A percentile compares a stretch with the other conserved stretches of the same genome.
phyloP scores from a whole-genome alignment of 116 monocot species.

The Posidonia oceanica region DNA sequence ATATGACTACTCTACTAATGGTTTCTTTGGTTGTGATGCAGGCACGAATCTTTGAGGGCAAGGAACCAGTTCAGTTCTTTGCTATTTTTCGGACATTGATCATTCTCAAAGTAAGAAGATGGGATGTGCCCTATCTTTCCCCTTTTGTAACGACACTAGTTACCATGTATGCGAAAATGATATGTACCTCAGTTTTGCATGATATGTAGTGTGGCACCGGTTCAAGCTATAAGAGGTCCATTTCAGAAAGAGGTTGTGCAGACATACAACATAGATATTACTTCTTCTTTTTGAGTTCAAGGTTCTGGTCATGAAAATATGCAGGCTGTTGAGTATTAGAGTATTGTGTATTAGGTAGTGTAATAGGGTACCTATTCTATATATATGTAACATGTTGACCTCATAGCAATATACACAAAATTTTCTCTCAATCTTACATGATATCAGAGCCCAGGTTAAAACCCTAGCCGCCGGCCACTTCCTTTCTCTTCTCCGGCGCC shows the following conservation, averaged over 20 bases:
- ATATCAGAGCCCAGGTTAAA: too few relatives aligned
- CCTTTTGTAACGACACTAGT: background rate
- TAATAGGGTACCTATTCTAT: too few relatives aligned
- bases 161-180: background rate
- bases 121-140: background rate
- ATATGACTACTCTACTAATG: background rate
- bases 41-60: slow-evolving; percentile 46
- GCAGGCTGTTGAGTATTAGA: too few relatives aligned
- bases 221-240: slow-evolving; percentile 23
- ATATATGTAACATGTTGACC: too few relatives aligned
- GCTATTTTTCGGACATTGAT: slow-evolving; percentile 29
- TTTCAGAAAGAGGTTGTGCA: slow-evolving; percentile 13
- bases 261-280: slow-evolving; percentile 14
- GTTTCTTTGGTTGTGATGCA: background rate
- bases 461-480: too few relatives aligned
- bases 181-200: background rate
- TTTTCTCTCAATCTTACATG: too few relatives aligned
- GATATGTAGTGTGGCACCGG: slow-evolving; percentile 36
- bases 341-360: too few relatives aligned
- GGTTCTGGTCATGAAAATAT: slow-evolving; percentile 34
- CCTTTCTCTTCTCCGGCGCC: too few relatives aligned
- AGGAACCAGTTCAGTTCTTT: slow-evolving; percentile 42
- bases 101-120: slow-evolving; percentile 29
- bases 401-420: too few relatives aligned
- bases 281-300: slow-evolving; percentile 45